A percentile compares a stretch with the other conserved stretches of the same genome.
These are phyloP conservation scores for Salix koriyanagi DNA, from an alignment of 345 rosid genomes.

Conservation along the genomic window DNA sequence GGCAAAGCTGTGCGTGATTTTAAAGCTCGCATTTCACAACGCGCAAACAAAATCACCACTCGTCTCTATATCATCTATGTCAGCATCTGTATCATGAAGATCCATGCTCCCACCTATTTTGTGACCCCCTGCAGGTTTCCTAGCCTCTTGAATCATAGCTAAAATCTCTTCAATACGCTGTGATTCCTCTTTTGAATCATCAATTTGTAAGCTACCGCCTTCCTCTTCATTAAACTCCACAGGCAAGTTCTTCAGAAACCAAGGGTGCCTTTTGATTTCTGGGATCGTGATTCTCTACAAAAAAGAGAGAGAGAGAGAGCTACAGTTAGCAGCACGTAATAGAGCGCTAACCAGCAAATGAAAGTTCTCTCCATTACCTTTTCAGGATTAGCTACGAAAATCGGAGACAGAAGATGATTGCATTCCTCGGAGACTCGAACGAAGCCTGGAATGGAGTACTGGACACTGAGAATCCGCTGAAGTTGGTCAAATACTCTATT, in stretches of 20 bases:
- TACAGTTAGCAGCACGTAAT: background rate
- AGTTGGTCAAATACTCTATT: background rate
- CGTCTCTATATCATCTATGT: conserved; percentile 40
- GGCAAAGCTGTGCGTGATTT: background rate
- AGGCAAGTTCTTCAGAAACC: conserved; percentile 23
- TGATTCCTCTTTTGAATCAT: conserved; percentile 1
- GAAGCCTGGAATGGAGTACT: conserved; percentile 82
- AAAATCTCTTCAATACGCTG: conserved; percentile 17
- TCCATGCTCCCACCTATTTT: conserved; percentile 44
- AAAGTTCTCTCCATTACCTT: conserved; percentile 39
- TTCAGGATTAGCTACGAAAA: conserved; percentile 77
- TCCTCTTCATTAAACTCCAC: conserved; percentile 11
- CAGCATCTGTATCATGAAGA: conserved; percentile 52
- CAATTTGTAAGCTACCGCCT: background rate
- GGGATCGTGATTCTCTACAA: conserved; percentile 23
- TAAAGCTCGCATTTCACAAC: conserved; percentile 26
- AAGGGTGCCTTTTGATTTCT: conserved; percentile 22
- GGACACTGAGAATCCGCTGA: conserved; percentile 89
- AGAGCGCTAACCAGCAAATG: background rate
- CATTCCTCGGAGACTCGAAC: conserved; percentile 78
- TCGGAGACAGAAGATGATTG: conserved; percentile 67
- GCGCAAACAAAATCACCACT: conserved; percentile 88
- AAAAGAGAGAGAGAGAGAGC: background rate
- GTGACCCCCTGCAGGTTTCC: conserved; percentile 6
- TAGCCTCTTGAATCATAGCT: conserved; percentile 20